phyloP scores from a whole-genome alignment of 1,284 basidiomycete species.

The Pseudozyma sp. region DNA sequence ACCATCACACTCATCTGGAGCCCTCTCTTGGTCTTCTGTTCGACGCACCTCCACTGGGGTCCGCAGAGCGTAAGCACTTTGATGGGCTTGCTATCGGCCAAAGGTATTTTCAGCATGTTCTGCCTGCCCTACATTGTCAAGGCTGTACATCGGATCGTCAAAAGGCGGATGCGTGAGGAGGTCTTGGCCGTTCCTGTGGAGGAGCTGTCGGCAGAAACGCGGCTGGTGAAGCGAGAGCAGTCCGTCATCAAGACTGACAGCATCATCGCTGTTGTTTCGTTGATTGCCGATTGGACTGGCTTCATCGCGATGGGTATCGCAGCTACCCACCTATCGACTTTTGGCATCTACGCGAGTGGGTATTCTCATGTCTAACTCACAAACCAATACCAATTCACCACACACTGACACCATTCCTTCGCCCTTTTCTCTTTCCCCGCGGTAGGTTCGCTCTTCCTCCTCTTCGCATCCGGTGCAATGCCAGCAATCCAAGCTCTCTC shows the following conservation, averaged over 20 bases:
- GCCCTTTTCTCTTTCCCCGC: too few species aligned
- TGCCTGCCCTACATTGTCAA: constrained; percentile 27
- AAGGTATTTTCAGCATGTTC: constrained; percentile 25
- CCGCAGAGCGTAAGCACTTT: constrained; percentile 22
- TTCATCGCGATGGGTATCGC: constrained; percentile 34
- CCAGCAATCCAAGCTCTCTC: constrained; percentile 33
- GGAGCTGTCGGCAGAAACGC: constrained; percentile 4
- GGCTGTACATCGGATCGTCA: constrained; percentile 13
- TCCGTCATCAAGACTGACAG: constrained; percentile 34
- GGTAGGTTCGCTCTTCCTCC: constrained; percentile 21
- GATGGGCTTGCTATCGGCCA: constrained; percentile 23
- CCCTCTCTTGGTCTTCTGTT: constrained; percentile 36
- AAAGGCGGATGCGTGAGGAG: constrained; percentile 28
- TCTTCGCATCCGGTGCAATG: constrained; percentile 18
- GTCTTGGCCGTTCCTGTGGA: constrained; percentile 2
- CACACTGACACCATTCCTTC: neutral
- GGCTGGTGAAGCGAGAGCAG: constrained; percentile 24
- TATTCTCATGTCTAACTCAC: neutral
- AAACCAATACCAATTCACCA: too few species aligned
- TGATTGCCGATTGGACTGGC: constrained; percentile 14
- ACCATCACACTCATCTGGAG: constrained; percentile 25
- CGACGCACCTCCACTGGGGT: constrained; percentile 34
- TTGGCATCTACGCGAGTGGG: constrained; percentile 36
- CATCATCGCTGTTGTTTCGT: constrained; percentile 22
- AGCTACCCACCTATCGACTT: constrained; percentile 11